These are phyloP conservation scores for Blastomyces parvus DNA, from an alignment of 2,329 filamentous ascomycete species.

Conservation along the genomic window DNA sequence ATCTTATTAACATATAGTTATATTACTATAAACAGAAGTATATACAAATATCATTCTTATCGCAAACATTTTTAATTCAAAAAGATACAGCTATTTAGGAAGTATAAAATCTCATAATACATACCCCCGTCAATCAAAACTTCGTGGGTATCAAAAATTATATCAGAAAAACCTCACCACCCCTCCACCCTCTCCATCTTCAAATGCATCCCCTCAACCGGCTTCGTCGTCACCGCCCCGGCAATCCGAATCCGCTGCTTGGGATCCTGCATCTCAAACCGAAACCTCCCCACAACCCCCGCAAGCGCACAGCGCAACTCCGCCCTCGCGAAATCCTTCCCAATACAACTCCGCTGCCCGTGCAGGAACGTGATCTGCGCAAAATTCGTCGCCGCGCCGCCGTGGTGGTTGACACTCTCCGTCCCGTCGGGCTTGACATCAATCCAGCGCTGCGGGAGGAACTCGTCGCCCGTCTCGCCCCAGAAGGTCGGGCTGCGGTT, in stretches of 20 bases:
- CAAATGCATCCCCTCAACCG: slow-evolving; percentile 33
- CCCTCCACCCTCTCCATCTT: slow-evolving; percentile 25
- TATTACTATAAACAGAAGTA: no score
- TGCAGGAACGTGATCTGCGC: slow-evolving; percentile 34
- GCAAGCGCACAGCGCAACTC: slow-evolving; percentile 35
- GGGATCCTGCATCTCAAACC: slow-evolving; percentile 30
- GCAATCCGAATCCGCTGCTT: slow-evolving; percentile 30
- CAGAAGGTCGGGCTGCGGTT: slow-evolving; percentile 63
- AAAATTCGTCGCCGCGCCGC: slow-evolving; percentile 31
- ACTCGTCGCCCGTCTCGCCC: slow-evolving; percentile 62
- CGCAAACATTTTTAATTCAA: no score
- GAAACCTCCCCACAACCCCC: slow-evolving; percentile 29
- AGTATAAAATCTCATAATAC: not conserved
- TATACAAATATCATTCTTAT: no score
- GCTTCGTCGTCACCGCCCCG: slow-evolving; percentile 34
- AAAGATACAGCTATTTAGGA: not conserved
- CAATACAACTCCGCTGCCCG: slow-evolving; percentile 31
- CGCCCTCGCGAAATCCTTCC: slow-evolving; percentile 36
- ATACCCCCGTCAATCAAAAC: not conserved
- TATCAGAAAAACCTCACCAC: slow-evolving; percentile 20
- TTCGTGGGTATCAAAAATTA: not conserved
- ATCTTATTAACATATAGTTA: no score
- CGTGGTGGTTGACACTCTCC: slow-evolving; percentile 44
- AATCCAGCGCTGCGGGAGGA: slow-evolving; percentile 71
- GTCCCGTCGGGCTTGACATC: slow-evolving; percentile 43